phyloP scores from a whole-genome alignment of 2,329 filamentous ascomycete species.

The Anisogramma anomala region DNA sequence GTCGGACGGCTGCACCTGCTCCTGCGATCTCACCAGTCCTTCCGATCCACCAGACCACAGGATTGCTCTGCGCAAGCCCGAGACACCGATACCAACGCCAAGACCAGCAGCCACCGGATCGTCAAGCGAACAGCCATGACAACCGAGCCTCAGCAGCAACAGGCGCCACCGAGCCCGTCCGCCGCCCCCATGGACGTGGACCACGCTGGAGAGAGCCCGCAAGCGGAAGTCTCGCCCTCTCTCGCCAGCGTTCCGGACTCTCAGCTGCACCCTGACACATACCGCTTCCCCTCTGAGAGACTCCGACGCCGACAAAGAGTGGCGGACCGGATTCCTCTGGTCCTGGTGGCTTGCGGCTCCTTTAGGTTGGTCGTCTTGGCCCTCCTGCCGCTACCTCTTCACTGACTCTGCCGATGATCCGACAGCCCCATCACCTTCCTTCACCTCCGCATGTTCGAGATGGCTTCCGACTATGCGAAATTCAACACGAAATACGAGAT shows the following conservation, averaged over 20 bases:
- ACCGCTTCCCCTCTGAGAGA: slow-evolving; percentile 21
- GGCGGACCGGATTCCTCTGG: slow-evolving; percentile 23
- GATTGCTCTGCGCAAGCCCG: too few relatives aligned
- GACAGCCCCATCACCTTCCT: slow-evolving; percentile 20
- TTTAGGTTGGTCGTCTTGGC: slow-evolving; percentile 19
- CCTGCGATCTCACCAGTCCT: too few relatives aligned
- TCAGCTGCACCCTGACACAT: slow-evolving; percentile 15
- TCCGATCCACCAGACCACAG: too few relatives aligned
- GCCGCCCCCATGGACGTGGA: slow-evolving; percentile 3
- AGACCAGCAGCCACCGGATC: too few relatives aligned
- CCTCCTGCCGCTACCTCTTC: background rate
- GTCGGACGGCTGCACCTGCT: too few relatives aligned
- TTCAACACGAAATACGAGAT: slow-evolving; percentile 55
- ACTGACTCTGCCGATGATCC: slow-evolving; percentile 2
- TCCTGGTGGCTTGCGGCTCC: slow-evolving; percentile 26
- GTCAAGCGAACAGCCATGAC: background rate
- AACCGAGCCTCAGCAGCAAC: background rate
- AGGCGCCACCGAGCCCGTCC: background rate
- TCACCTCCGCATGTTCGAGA: slow-evolving; percentile 28
- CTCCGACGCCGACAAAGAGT: slow-evolving; percentile 18
- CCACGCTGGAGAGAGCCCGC: background rate
- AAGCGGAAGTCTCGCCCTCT: slow-evolving; percentile 1
- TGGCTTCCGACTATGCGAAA: slow-evolving; percentile 27
- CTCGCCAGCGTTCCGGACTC: slow-evolving; percentile 10
- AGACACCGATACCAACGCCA: too few relatives aligned